Percentiles rank a stretch among this genome's conserved stretches.
phyloP scores from a whole-genome alignment of 2,329 filamentous ascomycete species.

The Anthostomella pinea region DNA sequence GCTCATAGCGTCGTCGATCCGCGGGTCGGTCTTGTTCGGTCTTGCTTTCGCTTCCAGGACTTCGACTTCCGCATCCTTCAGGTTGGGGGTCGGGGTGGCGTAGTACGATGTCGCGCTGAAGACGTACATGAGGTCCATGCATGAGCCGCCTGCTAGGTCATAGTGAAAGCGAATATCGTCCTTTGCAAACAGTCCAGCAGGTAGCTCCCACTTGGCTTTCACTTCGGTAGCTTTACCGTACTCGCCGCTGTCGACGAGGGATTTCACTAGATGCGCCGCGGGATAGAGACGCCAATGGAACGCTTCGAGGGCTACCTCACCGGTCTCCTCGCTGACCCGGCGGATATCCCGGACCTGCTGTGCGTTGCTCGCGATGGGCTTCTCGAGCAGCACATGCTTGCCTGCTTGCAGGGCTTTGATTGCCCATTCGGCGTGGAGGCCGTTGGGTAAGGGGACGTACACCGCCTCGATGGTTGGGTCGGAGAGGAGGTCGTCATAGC shows the following conservation, averaged over 20 bases:
- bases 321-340: conserved; percentile 43
- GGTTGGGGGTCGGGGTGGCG: too few species aligned
- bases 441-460: conserved; percentile 48
- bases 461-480: conserved; percentile 45
- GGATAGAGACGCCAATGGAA: conserved; percentile 52
- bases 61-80: too few species aligned
- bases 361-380: conserved; percentile 48
- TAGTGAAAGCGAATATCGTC: conserved; percentile 45
- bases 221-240: too few species aligned
- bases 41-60: too few species aligned
- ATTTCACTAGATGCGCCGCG: conserved; percentile 40
- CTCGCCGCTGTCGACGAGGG: conserved; percentile 36
- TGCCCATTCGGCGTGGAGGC: conserved; percentile 46
- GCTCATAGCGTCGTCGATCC: too few species aligned
- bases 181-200: conserved; percentile 28
- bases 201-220: conserved; percentile 28
- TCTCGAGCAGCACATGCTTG: conserved; percentile 56
- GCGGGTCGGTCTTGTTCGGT: too few species aligned
- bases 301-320: conserved; percentile 48
- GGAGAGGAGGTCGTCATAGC: too few species aligned
- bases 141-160: conserved; percentile 39
- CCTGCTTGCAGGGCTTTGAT: conserved; percentile 44
- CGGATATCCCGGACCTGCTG: too few species aligned
- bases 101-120: too few species aligned
- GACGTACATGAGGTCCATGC: conserved; percentile 37